Base-by-base conservation (phyloP, 2,329 filamentous ascomycete species). In the Calycina marina region DNA sequence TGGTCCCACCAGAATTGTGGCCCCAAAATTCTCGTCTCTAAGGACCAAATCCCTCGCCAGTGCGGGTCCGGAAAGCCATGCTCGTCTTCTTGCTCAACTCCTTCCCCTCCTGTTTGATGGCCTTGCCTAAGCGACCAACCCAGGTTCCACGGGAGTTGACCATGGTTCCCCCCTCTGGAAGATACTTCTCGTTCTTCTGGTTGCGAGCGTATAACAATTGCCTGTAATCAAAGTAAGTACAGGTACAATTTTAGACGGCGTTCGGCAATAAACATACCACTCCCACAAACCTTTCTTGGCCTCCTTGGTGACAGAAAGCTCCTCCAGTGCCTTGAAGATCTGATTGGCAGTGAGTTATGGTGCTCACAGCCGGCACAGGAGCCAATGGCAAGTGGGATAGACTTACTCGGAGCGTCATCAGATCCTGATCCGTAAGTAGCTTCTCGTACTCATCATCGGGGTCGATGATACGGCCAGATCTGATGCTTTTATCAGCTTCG, bases 251-350 rank as follows among this genome's bases (percentile, higher is more conserved):
- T n/a, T n/a, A n/a, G n/a, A n/a, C n/a, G n/a, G n/a, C n/a, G n/a
- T n/a, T n/a, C n/a, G 33, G 20, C 8, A 22, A 8, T 22, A n/a
- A 9, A 22, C 2, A 22, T 68, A 66, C 60, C 65, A 73, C 4
- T 49, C 42, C 17, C 53, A 54, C 2, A 73, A 49, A 18, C 67
- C 64, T 4, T 51, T 44, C n/a, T 52, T 57, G 1, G 69, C 67
- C 30, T 65, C 62, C 2, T 44, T 44, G 0, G 62, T 70, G 6
- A 47, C 45, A 37, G 69, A 73, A 10, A 62, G 47, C 0, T 52
- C 45, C 25, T 64, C 58, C 0, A 73, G 57, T 18, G 62, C 53
- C 2, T 43, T 29, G 32, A 73, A 67, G 0, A 67, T 56, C 17
- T 61, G 60, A 6, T 51, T 52, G 28, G 48, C 53, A 16, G 59